phyloP scores from a whole-genome alignment of 2,329 filamentous ascomycete genomes.

The Fusarium sp. region DNA sequence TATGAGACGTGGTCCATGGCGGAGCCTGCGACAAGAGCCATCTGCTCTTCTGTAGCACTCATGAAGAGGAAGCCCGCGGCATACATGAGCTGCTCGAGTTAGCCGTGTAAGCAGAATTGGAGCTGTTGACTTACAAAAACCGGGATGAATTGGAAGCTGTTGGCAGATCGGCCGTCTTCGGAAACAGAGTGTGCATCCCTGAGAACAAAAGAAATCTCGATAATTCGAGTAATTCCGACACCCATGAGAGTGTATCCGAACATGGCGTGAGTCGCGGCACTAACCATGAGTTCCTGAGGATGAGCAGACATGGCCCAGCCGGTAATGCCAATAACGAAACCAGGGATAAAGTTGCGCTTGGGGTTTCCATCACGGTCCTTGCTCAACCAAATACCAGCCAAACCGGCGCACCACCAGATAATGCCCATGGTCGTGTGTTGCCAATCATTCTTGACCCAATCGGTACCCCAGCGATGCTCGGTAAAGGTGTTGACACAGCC shows the following conservation, averaged over 20 bases:
- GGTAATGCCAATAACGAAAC: conserved; percentile 88
- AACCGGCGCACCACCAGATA: conserved; percentile 95
- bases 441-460: conserved; percentile 93
- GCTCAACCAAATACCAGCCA: conserved; percentile 93
- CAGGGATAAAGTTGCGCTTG: conserved; percentile 92
- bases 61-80: conserved; percentile 97
- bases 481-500: conserved; percentile 98
- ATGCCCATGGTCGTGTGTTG: conserved; percentile 99
- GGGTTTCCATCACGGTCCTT: conserved; percentile 83
- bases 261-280: conserved; percentile 85
- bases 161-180: conserved; percentile 75
- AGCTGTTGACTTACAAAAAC: conserved; percentile 62
- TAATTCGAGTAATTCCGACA: conserved; percentile 82
- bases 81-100: conserved; percentile 75
- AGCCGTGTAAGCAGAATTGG: conserved; percentile 2
- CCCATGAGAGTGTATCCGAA: conserved; percentile 98
- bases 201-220: conserved; percentile 91
- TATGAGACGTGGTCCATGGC: conserved; percentile 91
- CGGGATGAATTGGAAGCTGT: conserved; percentile 67
- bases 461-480: conserved; percentile 90
- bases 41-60: conserved; percentile 97
- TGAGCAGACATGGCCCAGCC: conserved; percentile 97
- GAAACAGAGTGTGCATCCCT: conserved; percentile 74
- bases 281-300: conserved; percentile 84
- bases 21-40: conserved; percentile 78